Percentiles rank a stretch among this genome's conserved stretches.
phyloP scores from a whole-genome alignment of 192 early-diverging fungal genomes.

The Geranomyces michiganensis region DNA sequence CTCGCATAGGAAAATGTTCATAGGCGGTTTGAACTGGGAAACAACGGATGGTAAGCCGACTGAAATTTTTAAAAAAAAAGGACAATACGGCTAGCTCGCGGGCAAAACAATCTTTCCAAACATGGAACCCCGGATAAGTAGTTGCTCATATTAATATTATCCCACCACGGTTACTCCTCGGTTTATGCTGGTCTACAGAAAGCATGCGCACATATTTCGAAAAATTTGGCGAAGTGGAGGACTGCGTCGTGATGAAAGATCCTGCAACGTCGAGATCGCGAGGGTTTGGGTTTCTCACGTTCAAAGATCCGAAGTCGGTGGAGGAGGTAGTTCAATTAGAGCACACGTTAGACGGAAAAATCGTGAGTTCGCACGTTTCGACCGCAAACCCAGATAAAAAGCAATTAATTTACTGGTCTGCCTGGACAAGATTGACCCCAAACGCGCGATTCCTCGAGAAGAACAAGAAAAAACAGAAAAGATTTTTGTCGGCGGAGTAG shows the following conservation, averaged over 20 bases:
- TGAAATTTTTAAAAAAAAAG: too few relatives aligned
- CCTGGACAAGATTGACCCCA: conserved; percentile 69
- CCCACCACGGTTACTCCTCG: too few relatives aligned
- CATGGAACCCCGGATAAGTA: too few relatives aligned
- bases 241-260: conserved; percentile 79
- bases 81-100: too few relatives aligned
- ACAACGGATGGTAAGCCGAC: conserved; percentile 75
- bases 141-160: too few relatives aligned
- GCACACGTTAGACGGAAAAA: conserved; percentile 79
- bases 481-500: conserved; percentile 91
- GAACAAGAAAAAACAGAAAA: conserved; percentile 83
- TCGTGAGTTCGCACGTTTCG: conserved; percentile 56
- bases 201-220: conserved; percentile 70
- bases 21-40: conserved; percentile 82
- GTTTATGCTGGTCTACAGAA: conserved; percentile 49
- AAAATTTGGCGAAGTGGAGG: conserved; percentile 70
- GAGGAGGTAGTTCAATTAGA: conserved; percentile 68
- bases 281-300: conserved; percentile 80
- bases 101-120: too few relatives aligned
- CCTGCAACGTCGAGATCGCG: conserved; percentile 66
- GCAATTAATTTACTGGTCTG: background rate
- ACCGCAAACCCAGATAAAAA: conserved; percentile 6
- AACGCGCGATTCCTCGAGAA: conserved; percentile 70
- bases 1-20: conserved; percentile 73
- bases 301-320: conserved; percentile 61